These are phyloP conservation scores for Biscogniauxia mediterranea DNA, from an alignment of 2,329 filamentous ascomycete species.

Conservation along the genomic window DNA sequence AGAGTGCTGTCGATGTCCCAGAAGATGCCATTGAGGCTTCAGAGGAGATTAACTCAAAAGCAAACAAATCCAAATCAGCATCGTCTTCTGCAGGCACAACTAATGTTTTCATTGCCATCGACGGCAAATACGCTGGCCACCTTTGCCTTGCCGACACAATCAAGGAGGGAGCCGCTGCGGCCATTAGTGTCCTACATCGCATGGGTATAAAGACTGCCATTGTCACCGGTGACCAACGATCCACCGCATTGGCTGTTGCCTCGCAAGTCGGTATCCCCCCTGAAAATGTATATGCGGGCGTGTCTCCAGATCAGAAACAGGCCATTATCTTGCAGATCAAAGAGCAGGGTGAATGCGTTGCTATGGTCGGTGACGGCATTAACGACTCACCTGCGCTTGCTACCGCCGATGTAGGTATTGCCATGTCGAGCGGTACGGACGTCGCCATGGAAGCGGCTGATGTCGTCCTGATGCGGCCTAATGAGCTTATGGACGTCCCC, in stretches of 20 bases:
- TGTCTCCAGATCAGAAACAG: conserved; percentile 89
- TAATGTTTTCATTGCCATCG: conserved; percentile 87
- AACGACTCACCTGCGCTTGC: conserved; percentile 96
- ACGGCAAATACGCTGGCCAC: conserved; percentile 75
- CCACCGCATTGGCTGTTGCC: conserved; percentile 82
- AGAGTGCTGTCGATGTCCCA: conserved; percentile 67
- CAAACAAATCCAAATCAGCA: conserved; percentile 36
- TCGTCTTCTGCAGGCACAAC: conserved; percentile 68
- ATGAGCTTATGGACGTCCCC: conserved; percentile 90
- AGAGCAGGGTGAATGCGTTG: conserved; percentile 71
- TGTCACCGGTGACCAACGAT: conserved; percentile 87
- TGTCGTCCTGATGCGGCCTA: conserved; percentile 90
- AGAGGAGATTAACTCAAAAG: conserved; percentile 53
- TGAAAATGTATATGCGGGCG: conserved; percentile 78
- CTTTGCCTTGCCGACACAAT: conserved; percentile 86
- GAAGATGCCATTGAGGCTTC: conserved; percentile 62
- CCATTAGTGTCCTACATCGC: conserved; percentile 75
- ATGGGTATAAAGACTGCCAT: conserved; percentile 88
- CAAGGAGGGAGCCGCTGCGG: conserved; percentile 80
- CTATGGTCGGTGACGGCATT: conserved; percentile 98
- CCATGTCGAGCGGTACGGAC: conserved; percentile 88
- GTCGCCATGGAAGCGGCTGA: conserved; percentile 98
- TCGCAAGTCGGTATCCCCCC: conserved; percentile 74
- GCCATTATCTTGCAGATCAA: conserved; percentile 78
- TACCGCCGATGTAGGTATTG: conserved; percentile 89